Base-by-base conservation (phyloP, 2,329 filamentous ascomycete species). In the Beauveria brongniartii region DNA sequence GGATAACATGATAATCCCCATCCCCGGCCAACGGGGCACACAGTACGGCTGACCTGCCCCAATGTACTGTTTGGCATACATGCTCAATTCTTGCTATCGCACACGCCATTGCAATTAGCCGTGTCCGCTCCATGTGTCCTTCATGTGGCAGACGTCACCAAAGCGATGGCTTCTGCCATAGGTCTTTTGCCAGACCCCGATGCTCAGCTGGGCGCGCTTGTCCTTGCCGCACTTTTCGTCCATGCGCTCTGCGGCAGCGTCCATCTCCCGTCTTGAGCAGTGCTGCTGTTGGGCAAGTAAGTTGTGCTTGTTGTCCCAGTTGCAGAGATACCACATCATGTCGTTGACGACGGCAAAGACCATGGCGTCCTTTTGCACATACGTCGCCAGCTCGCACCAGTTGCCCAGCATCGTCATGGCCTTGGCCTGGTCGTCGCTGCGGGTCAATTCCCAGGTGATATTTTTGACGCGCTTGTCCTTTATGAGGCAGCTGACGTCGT, bases 301-400 rank as follows among this genome's bases (percentile, higher is more conserved):
- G n/a, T 43, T 20, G 20, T 54, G 12, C 40, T 30, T 30, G 44
- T 40, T 34, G 52, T 61, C 52, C 44, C 52, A 56, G 52, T 51
- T 55, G 46, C 59, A 61, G 12, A 50, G 6, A n/a, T 50, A 61
- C 30, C 34, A 61, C 3, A 55, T 7, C 59, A 61, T 61, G 52
- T 55, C 59, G 43, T 55, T 50, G 34, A 26, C 18, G 10, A 56
- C 1, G 43, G 44, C 59, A 24, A 50, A 18, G 22, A 44, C 52
- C 18, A 61, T 43, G 46, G 28, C 44, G 46, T 26, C 44, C 46
- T 43, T 44, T 9, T 61, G 34, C 10, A 51, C 18, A n/a, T 12
- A 22, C n/a, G 28, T 20, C n/a, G 16, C 22, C 37, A 46, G 10
- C 52, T 61, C 59, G 52, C 59, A 61, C 59, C 59, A 61, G 59